A percentile compares a stretch with the other conserved stretches of the same genome.
These are phyloP conservation scores for Mucor velutinosus DNA, from an alignment of 371 early-diverging fungal genomes.

Conservation along the genomic window DNA sequence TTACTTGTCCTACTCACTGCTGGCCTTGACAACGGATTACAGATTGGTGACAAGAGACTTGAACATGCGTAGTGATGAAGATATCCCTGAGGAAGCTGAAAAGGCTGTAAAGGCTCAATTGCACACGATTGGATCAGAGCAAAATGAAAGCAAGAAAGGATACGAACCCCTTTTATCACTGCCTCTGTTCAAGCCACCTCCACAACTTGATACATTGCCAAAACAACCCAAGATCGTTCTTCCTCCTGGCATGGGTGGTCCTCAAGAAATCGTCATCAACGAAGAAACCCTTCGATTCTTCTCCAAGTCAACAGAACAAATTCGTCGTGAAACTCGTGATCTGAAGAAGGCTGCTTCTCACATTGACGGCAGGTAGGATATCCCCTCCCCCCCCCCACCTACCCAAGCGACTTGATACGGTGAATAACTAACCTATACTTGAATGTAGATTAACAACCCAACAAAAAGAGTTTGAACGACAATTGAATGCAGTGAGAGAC, in stretches of 20 bases:
- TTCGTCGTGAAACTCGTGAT: conserved; percentile 27
- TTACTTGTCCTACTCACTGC: conserved; percentile 44
- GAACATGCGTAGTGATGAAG: conserved; percentile 17
- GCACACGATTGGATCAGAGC: conserved; percentile 1
- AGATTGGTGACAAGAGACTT: conserved; percentile 29
- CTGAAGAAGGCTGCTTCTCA: conserved; percentile 19
- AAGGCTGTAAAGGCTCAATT: conserved; percentile 29
- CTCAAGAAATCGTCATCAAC: conserved; percentile 43
- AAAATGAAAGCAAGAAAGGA: background rate
- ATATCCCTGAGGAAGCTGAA: background rate
- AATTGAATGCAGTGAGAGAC: conserved; percentile 17
- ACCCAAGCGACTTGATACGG: too few relatives aligned
- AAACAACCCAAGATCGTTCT: conserved; percentile 36
- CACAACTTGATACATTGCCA: conserved; percentile 21
- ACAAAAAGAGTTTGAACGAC: conserved; percentile 33
- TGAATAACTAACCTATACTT: background rate
- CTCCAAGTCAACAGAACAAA: conserved; percentile 24
- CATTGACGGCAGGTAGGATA: conserved; percentile 1
- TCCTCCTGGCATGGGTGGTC: conserved; percentile 32
- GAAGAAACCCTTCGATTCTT: conserved; percentile 47
- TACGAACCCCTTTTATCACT: conserved; percentile 31
- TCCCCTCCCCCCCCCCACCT: too few relatives aligned
- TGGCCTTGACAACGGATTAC: conserved; percentile 32
- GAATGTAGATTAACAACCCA: conserved; percentile 19
- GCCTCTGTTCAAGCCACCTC: conserved; percentile 34